phyloP scores from a whole-genome alignment of 1,284 basidiomycete species.

The Cystobasidium sp. region DNA sequence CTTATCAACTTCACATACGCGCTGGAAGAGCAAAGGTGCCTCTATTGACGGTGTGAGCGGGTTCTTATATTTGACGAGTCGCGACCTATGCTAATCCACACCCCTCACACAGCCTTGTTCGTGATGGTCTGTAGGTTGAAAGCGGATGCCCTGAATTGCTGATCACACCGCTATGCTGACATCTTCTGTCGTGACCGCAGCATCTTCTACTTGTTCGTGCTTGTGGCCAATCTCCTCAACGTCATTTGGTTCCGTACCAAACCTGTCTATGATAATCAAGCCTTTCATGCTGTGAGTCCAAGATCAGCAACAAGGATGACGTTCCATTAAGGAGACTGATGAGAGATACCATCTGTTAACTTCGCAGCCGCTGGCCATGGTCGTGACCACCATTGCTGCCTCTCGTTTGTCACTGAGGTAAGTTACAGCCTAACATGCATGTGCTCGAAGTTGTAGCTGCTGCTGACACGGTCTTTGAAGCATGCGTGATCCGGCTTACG shows the following conservation, averaged over 20 bases:
- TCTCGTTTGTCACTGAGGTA: conserved; percentile 15
- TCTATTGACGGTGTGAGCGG: conserved; percentile 19
- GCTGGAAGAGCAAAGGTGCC: conserved; percentile 8
- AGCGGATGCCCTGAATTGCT: neutral
- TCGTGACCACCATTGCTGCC: conserved; percentile 8
- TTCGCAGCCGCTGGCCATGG: conserved; percentile 15
- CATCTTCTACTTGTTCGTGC: conserved; percentile 15
- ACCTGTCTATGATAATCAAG: conserved; percentile 22
- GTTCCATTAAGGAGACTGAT: neutral
- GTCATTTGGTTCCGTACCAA: conserved; percentile 23
- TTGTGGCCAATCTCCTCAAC: conserved; percentile 20
- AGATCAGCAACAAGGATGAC: neutral
- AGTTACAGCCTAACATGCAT: neutral
- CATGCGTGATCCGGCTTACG: conserved; percentile 17
- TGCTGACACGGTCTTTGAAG: neutral
- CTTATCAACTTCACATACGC: conserved; percentile 1
- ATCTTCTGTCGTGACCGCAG: neutral
- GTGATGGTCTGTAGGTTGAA: conserved; percentile 4
- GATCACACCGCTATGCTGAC: neutral
- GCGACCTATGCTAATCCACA: neutral
- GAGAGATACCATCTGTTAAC: neutral
- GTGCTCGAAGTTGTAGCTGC: neutral
- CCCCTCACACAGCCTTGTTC: conserved; percentile 1
- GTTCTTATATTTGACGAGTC: no score
- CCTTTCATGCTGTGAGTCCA: conserved; percentile 20